phyloP scores from a whole-genome alignment of 805 yeast species.

The Millerozyma acaciae region DNA sequence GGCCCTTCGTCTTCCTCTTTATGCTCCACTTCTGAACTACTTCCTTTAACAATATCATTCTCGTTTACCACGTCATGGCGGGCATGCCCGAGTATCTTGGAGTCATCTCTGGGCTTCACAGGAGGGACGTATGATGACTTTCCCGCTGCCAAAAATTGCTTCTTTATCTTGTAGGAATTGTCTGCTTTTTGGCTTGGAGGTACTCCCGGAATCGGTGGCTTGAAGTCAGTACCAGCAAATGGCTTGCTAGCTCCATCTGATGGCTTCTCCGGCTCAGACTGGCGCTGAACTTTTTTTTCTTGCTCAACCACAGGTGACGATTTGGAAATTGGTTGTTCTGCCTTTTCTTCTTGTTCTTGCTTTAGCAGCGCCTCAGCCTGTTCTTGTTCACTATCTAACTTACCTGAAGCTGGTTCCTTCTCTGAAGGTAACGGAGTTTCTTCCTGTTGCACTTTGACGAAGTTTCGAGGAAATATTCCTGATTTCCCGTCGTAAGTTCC shows the following conservation, averaged over 20 bases:
- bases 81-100: conserved; percentile 27
- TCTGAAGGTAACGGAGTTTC: not conserved
- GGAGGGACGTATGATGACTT: conserved; percentile 60
- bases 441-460: conserved; percentile 52
- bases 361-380: conserved; percentile 4
- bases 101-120: conserved; percentile 37
- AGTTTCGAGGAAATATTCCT: conserved; percentile 87
- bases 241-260: too few relatives aligned
- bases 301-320: conserved; percentile 7
- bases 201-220: conserved; percentile 15
- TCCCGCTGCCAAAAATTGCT: conserved; percentile 52
- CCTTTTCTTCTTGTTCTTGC: not conserved
- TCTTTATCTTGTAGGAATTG: conserved; percentile 49
- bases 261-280: conserved; percentile 1
- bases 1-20: conserved; percentile 55
- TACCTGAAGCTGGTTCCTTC: not conserved
- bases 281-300: too few relatives aligned
- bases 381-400: not conserved
- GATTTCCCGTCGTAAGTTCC: conserved; percentile 62
- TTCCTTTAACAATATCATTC: conserved; percentile 21
- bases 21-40: conserved; percentile 21
- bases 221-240: too few relatives aligned
- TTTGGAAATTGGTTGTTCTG: not conserved
- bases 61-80: conserved; percentile 20
- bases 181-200: conserved; percentile 29